Conservation (phyloP, 2,329 filamentous ascomycete species). For the Camillea tinctor region DNA sequence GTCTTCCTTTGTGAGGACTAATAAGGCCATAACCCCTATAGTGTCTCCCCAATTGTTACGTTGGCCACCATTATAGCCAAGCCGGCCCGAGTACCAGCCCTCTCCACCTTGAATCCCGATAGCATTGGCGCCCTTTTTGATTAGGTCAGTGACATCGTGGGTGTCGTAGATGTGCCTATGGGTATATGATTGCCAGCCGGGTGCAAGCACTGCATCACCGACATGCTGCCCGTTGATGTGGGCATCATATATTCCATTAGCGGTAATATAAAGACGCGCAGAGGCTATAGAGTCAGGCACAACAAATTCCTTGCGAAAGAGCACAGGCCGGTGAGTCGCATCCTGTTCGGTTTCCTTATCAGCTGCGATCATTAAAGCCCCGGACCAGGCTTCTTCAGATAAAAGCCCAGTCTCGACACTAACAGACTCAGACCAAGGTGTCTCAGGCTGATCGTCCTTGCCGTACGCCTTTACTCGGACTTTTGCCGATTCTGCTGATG, state of each 20-base stretch:
- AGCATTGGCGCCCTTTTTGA: constrained; percentile 38
- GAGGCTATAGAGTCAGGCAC: constrained; percentile 24
- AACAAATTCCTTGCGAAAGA: constrained; percentile 36
- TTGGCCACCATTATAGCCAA: constrained; percentile 30
- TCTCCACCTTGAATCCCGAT: constrained; percentile 48
- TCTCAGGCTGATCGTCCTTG: constrained; percentile 18
- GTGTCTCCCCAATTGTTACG: constrained; percentile 35
- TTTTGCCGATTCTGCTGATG: constrained; percentile 30
- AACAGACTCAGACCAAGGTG: constrained; percentile 32
- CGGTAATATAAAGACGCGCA: constrained; percentile 48
- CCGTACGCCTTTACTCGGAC: constrained; percentile 38
- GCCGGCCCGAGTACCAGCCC: constrained; percentile 49
- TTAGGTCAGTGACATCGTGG: constrained; percentile 46
- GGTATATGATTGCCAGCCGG: constrained; percentile 53
- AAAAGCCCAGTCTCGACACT: constrained; percentile 38
- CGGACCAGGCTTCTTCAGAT: constrained; percentile 30
- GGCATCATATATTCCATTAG: constrained; percentile 45
- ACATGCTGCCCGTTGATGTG: constrained; percentile 46
- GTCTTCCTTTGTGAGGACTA: constrained; percentile 25
- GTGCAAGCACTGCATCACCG: constrained; percentile 43
- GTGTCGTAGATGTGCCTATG: constrained; percentile 52
- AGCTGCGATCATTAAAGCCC: constrained; percentile 31
- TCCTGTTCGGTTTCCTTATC: constrained; percentile 28
- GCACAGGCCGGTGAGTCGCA: constrained; percentile 29
- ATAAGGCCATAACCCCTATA: constrained; percentile 29